Evolutionary conservation across 2,329 filamentous ascomycete genomes (phyloP), one percentile per base, ranked within the genome.

Genomic region (Arthroderma sp.): DNA sequence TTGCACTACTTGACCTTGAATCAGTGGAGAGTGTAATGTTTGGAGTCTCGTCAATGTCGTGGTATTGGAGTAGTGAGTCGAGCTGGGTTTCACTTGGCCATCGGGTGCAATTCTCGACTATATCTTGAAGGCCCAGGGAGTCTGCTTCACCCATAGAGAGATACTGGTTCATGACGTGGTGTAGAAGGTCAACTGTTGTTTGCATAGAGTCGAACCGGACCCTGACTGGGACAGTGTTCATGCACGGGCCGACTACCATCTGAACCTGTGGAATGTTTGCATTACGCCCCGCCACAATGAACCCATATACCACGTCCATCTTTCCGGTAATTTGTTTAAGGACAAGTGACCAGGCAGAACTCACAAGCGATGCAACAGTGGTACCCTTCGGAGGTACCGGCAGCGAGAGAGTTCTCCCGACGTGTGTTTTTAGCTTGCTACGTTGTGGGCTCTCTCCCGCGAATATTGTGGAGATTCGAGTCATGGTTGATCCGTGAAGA

Each of bases 181-280:
- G 64, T 21, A 80, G 70, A 7, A 80, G 70, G 54, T 80, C 75
- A 1, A 68, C 54, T 0, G 68, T 74, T 2, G 72, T 77, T 73
- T 76, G 77, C 6, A 64, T 61, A 0, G 67, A 51, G 1, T 72
- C 68, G 63, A 83, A 77, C 21, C 67, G 67, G 15, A 83, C 74
- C 13, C 81, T 76, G 38, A 83, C 74, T 1, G 82, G 81, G 0
- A 81, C 74, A 65, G 82, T 81, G 64, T 83, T 80, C 77, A 80
- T 82, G 57, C 79, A 81, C 0, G 81, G 81, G 0, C 81, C 82
- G 35, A 78, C 72, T 57, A 83, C 77, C 53, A 71, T 67, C 58
- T 80, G 77, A 8, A 75, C 73, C 59, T 71, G 70, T 19, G 72
- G 66, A 1, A 81, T 70, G 60, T 76, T 76, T 25, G 79, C 74